These are phyloP conservation scores for Graphiopsis chlorocephala DNA, from an alignment of 2,329 filamentous ascomycete species.

Conservation along the genomic window DNA sequence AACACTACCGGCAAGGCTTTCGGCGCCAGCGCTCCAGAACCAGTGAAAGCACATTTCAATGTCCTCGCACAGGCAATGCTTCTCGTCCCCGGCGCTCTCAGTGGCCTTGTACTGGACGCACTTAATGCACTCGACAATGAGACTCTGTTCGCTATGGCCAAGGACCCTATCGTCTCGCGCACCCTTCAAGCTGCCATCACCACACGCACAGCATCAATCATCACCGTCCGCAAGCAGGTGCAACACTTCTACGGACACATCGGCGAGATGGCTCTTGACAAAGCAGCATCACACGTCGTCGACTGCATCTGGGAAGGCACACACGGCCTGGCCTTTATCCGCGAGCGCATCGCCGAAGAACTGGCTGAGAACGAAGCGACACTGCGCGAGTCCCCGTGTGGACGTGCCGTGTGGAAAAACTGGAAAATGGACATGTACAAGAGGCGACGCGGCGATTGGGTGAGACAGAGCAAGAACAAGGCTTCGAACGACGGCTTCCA, in stretches of 20 bases:
- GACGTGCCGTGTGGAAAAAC: conserved; percentile 69
- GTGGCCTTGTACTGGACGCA: conserved; percentile 66
- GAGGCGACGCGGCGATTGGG: conserved; percentile 61
- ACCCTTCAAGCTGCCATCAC: conserved; percentile 64
- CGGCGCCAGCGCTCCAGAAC: conserved; percentile 17
- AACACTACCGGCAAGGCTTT: conserved; percentile 18
- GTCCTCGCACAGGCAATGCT: conserved; percentile 81
- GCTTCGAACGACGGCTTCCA: conserved; percentile 52
- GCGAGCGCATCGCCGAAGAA: conserved; percentile 65
- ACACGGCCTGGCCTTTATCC: conserved; percentile 62
- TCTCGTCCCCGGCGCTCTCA: conserved; percentile 65
- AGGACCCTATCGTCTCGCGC: conserved; percentile 56
- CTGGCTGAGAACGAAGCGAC: conserved; percentile 57
- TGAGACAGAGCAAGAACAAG: conserved; percentile 55
- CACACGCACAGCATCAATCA: conserved; percentile 51
- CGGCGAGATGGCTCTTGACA: conserved; percentile 58
- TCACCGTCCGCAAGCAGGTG: conserved; percentile 62
- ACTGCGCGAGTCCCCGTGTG: conserved; percentile 63
- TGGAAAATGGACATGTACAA: conserved; percentile 73
- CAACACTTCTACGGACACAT: conserved; percentile 62
- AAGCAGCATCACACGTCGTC: conserved; percentile 64
- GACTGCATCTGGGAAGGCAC: conserved; percentile 66
- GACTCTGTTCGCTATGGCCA: conserved; percentile 61
- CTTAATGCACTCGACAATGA: conserved; percentile 51
- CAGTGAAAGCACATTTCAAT: conserved; percentile 63